Conservation (phyloP, 139 green algal species). For the Chlorella sp. region DNA sequence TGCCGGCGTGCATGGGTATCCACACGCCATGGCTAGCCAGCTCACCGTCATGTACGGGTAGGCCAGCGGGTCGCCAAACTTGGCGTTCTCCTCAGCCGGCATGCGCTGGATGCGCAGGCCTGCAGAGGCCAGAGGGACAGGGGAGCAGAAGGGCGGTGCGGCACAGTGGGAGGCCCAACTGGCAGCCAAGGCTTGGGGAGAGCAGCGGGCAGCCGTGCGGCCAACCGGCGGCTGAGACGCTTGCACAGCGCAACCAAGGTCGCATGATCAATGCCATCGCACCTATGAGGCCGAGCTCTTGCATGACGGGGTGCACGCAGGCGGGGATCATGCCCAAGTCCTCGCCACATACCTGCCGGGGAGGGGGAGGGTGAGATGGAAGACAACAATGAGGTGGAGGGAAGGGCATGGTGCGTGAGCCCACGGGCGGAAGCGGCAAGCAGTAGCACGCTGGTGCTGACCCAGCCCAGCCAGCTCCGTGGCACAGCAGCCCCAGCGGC, state of each 20-base stretch:
- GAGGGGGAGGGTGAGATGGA: background rate
- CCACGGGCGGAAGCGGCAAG: too few species aligned
- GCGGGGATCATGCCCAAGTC: conserved; percentile 93
- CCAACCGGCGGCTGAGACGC: too few species aligned
- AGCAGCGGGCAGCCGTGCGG: background rate
- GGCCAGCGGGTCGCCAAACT: conserved; percentile 73
- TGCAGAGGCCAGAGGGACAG: background rate
- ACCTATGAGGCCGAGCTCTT: conserved; percentile 90
- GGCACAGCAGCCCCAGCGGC: too few species aligned
- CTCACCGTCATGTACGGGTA: conserved; percentile 74
- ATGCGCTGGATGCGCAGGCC: conserved; percentile 93
- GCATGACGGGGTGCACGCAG: conserved; percentile 92
- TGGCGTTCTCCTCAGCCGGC: conserved; percentile 54
- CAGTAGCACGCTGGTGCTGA: too few species aligned
- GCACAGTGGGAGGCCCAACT: conserved; percentile 72
- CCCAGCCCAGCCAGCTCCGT: too few species aligned
- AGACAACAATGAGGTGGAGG: background rate
- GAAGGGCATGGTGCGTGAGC: background rate
- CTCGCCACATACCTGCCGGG: conserved; percentile 85
- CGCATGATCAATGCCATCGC: conserved; percentile 21
- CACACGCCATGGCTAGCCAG: too few species aligned
- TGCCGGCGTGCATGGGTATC: too few species aligned
- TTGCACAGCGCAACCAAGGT: background rate
- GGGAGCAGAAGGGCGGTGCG: background rate
- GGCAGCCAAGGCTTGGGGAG: conserved; percentile 77